Percentiles rank a stretch among this genome's conserved stretches.
Conservation (phyloP, 164 flowering plant genomes). For the Liquidambar formosana region DNA sequence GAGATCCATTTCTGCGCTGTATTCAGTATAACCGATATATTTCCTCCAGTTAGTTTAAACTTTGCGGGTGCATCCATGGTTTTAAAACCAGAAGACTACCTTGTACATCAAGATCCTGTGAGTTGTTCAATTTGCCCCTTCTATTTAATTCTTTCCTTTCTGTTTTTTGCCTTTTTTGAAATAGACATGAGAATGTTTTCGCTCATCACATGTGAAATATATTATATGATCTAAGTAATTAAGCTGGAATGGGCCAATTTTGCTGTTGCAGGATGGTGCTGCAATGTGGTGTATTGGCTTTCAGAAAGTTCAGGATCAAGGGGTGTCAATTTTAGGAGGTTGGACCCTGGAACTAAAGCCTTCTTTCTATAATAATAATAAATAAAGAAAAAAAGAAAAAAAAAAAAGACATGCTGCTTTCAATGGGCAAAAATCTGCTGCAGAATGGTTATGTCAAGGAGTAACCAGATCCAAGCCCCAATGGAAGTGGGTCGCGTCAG, state of each 20-base stretch:
- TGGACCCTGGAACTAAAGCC: slow-evolving; percentile 4
- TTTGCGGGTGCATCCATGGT: slow-evolving; percentile 66
- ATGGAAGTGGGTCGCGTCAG: background rate
- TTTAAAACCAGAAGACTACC: slow-evolving; percentile 59
- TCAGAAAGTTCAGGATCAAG: slow-evolving; percentile 42
- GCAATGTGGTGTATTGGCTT: slow-evolving; percentile 78
- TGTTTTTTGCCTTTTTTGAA: background rate
- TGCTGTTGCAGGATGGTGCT: slow-evolving; percentile 49
- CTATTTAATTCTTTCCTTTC: background rate
- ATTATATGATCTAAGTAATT: background rate
- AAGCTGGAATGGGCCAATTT: background rate
- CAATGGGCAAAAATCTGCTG: background rate
- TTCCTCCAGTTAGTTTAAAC: slow-evolving; percentile 60
- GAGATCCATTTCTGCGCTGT: slow-evolving; percentile 4
- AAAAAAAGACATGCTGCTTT: no score
- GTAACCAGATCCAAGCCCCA: background rate
- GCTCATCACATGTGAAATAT: background rate
- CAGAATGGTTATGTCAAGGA: background rate
- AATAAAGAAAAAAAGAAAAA: no score
- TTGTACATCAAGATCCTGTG: slow-evolving; percentile 48
- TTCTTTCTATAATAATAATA: no score
- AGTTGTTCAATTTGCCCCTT: slow-evolving; percentile 20
- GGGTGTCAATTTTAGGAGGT: slow-evolving; percentile 67
- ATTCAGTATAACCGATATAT: slow-evolving; percentile 44
- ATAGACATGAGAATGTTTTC: background rate